Evolutionary conservation across 2,329 filamentous ascomycete genomes (phyloP), one percentile per base, ranked within the genome.

Genomic region (Emergomyces orientalis): DNA sequence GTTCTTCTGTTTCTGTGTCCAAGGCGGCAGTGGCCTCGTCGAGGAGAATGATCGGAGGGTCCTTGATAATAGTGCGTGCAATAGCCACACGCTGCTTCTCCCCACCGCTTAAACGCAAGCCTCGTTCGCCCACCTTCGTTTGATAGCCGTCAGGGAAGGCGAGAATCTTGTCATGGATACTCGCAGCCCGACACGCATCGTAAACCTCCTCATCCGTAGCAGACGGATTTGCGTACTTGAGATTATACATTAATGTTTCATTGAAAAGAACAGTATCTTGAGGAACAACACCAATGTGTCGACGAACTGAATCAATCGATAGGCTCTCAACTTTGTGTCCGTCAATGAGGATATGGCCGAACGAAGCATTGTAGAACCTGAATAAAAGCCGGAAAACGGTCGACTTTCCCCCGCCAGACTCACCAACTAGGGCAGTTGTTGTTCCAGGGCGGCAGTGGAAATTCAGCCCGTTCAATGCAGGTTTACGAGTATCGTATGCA

Each of bases 261-360:
- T 96, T 96, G 82, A 97, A 97, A 54, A 97, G 81, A 6, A 96
- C 89, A 4, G 93, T 97, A 71, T 99, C 94, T 75, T 99, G 94
- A 0, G 94, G 94, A 7, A 99, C 94, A 52, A 99, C 93, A 30
- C 94, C 94, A 70, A 99, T 97, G 73, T 92, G 88, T 64, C 85
- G 84, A 68, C 94, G 86, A 62, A 99, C 82, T n/a, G 91, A 96
- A 76, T 97, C 90, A 69, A 97, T 97, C 1, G 91, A 96, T 64
- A 96, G 79, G 67, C 91, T 86, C 73, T 89, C 86, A 58, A 97
- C 89, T 72, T 97, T 86, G 64, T 87, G 84, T 8, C 88, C 91
- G 72, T 97, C 94, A 62, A 99, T 81, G 71, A 88, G 84, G 63
- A 97, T 96, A 70, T 81, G 86, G 43, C 94, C 94, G 60, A 86